Percentiles rank a stretch among this genome's conserved stretches.
phyloP scores from a whole-genome alignment of 2,329 filamentous ascomycete genomes.

The Magnaporthales sp. region DNA sequence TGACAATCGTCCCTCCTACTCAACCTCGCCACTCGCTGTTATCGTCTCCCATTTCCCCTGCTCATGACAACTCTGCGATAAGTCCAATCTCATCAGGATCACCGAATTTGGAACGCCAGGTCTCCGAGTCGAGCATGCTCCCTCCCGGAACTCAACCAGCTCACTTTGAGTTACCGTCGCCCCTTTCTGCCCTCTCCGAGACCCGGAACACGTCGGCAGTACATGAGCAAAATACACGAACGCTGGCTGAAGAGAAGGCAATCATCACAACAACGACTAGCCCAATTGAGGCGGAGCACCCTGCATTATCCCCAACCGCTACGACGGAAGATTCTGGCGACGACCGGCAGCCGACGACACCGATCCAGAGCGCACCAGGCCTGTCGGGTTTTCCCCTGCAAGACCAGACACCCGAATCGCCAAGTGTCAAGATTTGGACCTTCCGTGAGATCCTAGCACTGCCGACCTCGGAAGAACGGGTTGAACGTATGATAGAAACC shows the following conservation, averaged over 20 bases:
- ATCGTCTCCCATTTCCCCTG: neutral
- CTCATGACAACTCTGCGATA: neutral
- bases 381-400: constrained; percentile 4
- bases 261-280: constrained; percentile 25
- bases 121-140: constrained; percentile 26
- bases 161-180: constrained; percentile 31
- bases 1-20: neutral
- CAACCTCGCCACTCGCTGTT: neutral
- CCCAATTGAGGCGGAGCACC: constrained; percentile 28
- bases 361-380: constrained; percentile 9
- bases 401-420: constrained; percentile 2
- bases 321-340: neutral
- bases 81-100: neutral
- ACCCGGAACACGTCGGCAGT: constrained; percentile 12
- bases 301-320: constrained; percentile 14
- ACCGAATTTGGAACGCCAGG: constrained; percentile 21
- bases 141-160: constrained; percentile 16
- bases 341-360: constrained; percentile 8
- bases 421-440: constrained; percentile 34
- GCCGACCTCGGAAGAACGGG: constrained; percentile 56
- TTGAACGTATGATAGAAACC: constrained; percentile 64
- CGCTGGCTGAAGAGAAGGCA: constrained; percentile 36
- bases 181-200: constrained; percentile 29
- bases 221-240: constrained; percentile 21
- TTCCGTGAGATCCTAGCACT: constrained; percentile 75